Conservation (phyloP, 2,329 filamentous ascomycete genomes). For the Neofusicoccum laricinum region DNA sequence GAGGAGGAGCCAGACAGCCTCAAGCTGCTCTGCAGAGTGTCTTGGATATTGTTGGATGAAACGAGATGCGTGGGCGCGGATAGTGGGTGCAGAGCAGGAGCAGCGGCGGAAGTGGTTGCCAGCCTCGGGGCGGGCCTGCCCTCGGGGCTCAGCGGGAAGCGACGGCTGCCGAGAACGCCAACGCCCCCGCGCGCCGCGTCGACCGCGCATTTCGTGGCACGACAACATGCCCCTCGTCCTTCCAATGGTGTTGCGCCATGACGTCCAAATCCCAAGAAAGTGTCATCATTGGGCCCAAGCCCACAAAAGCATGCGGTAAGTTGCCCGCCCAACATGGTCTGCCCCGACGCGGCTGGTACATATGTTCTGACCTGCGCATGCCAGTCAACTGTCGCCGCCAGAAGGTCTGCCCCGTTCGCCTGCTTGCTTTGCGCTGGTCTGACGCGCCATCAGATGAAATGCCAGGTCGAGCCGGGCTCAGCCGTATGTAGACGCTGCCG, state of each 20-base stretch:
- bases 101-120: not conserved
- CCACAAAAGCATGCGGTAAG: slow-evolving; percentile 21
- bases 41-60: no score
- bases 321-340: not conserved
- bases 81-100: not conserved
- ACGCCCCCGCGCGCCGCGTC: not conserved
- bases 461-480: slow-evolving; percentile 18
- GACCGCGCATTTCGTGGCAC: not conserved
- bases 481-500: slow-evolving; percentile 19
- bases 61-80: no score
- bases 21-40: no score
- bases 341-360: not conserved
- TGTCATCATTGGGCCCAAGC: slow-evolving; percentile 17
- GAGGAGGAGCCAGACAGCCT: no score
- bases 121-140: not conserved
- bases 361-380: not conserved
- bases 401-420: slow-evolving; percentile 17
- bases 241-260: slow-evolving; percentile 2
- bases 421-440: not conserved
- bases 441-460: slow-evolving; percentile 18
- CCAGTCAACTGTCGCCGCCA: slow-evolving; percentile 20
- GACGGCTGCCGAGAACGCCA: not conserved
- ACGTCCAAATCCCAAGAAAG: slow-evolving; percentile 10
- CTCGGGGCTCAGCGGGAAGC: not conserved
- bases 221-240: slow-evolving; percentile 7